Base-by-base conservation (phyloP, 495 filamentous ascomycete species). In the Neurospora cerealis region DNA sequence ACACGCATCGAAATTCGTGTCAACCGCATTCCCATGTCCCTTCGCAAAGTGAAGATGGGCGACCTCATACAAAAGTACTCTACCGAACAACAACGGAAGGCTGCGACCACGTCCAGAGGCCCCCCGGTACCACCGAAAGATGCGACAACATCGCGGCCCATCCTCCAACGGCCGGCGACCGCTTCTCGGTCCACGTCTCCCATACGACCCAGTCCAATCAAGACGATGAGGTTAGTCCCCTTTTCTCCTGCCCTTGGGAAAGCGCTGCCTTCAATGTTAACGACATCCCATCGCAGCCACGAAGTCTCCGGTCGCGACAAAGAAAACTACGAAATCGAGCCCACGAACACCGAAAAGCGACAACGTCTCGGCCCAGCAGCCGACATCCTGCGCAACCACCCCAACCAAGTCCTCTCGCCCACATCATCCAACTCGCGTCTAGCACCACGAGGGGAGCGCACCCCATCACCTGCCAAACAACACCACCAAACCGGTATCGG, bases 1-100 rank as follows among this genome's bases (percentile, higher is more conserved):
- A 89, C 93, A 69, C 91, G 96, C 48, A 91, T 99, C 38, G 95
- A 98, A 84, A 92, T 97, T 81, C 93, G 96, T 80, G 87, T 99
- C 82, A 97, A 98, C 79, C 92, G 96, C 66, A 94, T 99, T 66
- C 96, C 96, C 9, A 85, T 88, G 46, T 88, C 90, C 17, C 82
- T 97, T 73, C 91, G 96, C 72, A 92, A 91, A 77, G 88, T 87
- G 39, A 97, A 88, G 62, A 95, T 99, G 89, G 91, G 90, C 71
- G 95, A 97, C 38, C 85, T 98, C 7, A 78, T 94, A 21, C 85
- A 89, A 38, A 86, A 78, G 70, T 82, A 79, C 76, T 76, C 76
- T 37, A 70, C 70, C 17, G 73, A 77, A 13, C 72, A 77, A n/a
- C 77, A 80, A 46, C 77, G 76, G 38, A 75, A 78, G 19, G 7